A percentile compares a stretch with the other conserved stretches of the same genome.
Conservation (phyloP, 768 basidiomycete genomes). For the Boletus speciosus region DNA sequence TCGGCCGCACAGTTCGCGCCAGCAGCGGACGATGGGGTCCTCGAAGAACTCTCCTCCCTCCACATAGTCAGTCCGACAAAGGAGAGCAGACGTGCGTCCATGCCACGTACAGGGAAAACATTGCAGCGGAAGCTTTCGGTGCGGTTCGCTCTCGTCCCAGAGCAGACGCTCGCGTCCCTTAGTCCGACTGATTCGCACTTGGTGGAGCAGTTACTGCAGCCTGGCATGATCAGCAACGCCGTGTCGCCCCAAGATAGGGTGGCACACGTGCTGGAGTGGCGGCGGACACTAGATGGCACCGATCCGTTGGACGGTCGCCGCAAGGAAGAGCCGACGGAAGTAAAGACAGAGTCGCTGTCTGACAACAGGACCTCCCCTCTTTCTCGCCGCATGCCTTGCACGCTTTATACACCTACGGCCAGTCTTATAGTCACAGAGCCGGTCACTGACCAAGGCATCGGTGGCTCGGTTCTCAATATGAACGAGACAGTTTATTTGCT, state of each 20-base stretch:
- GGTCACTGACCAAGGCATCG: slow-evolving; percentile 33
- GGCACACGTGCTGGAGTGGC: slow-evolving; percentile 26
- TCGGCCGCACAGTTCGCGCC: not conserved
- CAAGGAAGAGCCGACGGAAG: slow-evolving; percentile 30
- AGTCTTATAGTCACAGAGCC: slow-evolving; percentile 28
- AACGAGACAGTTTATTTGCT: slow-evolving; percentile 27
- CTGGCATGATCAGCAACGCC: slow-evolving; percentile 36
- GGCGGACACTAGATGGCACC: slow-evolving; percentile 33
- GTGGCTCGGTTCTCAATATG: slow-evolving; percentile 20
- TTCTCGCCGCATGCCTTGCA: slow-evolving; percentile 53
- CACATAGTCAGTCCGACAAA: slow-evolving; percentile 32
- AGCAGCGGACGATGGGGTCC: slow-evolving; percentile 29
- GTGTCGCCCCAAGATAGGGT: slow-evolving; percentile 27
- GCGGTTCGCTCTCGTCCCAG: slow-evolving; percentile 29
- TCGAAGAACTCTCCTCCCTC: slow-evolving; percentile 46
- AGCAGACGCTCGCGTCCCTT: slow-evolving; percentile 50
- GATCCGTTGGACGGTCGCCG: slow-evolving; percentile 28
- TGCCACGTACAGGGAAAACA: slow-evolving; percentile 3
- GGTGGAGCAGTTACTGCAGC: slow-evolving; percentile 43
- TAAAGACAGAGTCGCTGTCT: not conserved
- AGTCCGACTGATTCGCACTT: slow-evolving; percentile 45
- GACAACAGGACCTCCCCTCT: slow-evolving; percentile 1
- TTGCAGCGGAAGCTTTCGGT: slow-evolving; percentile 29
- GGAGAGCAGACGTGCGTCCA: slow-evolving; percentile 9
- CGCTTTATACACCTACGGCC: slow-evolving; percentile 48